Conservation (phyloP, 2,329 filamentous ascomycete genomes). For the Arthrobotrys entomopaga region DNA sequence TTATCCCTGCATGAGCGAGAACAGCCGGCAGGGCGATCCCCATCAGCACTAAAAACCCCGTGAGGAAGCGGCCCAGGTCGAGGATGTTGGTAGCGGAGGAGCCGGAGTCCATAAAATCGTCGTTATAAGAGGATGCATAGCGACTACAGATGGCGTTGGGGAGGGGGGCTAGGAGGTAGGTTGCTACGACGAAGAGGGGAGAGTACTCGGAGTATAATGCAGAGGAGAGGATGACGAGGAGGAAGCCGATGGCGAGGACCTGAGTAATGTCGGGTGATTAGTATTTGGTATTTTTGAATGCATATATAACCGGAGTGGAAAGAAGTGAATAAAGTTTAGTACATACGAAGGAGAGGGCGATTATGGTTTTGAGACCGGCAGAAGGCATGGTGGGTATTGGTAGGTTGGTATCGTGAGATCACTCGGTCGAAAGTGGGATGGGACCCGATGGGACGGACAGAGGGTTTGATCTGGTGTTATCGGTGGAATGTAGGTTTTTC, state of each 20-base stretch:
- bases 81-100: constrained; percentile 79
- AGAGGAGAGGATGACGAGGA: constrained; percentile 97
- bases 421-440: constrained; percentile 5
- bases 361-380: constrained; percentile 96
- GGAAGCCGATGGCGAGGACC: constrained; percentile 96
- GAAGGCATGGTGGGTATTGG: constrained; percentile 33
- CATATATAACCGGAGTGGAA: no score
- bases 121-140: constrained; percentile 77
- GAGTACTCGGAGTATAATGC: constrained; percentile 95
- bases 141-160: constrained; percentile 96
- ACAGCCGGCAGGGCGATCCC: constrained; percentile 90
- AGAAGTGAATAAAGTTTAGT: no score
- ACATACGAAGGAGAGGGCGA: constrained; percentile 92
- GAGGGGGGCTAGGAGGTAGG: constrained; percentile 90
- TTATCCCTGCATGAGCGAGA: constrained; percentile 85
- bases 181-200: constrained; percentile 92
- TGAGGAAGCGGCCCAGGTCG: constrained; percentile 92
- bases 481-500: not conserved
- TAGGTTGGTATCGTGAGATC: not conserved
- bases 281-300: not conserved
- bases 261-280: constrained; percentile 60
- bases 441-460: constrained; percentile 12
- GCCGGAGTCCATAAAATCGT: constrained; percentile 91
- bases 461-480: not conserved
- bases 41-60: constrained; percentile 96